Conservation (phyloP, 805 yeast genomes). For the Metschnikowia colocasiae region DNA sequence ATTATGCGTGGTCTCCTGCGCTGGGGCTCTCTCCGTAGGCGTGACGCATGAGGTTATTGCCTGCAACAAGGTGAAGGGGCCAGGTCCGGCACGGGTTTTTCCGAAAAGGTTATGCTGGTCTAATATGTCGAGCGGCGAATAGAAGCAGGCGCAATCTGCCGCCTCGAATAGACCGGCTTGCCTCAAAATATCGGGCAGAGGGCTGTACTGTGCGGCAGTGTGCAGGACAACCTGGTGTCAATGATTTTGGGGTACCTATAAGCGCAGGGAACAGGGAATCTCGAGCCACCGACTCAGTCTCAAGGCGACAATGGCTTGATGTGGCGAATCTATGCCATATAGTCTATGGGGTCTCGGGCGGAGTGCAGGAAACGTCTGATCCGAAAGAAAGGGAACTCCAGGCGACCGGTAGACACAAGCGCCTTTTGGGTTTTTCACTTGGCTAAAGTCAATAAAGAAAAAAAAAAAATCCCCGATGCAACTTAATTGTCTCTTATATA, state of each 20-base stretch:
- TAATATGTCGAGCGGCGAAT: not conserved
- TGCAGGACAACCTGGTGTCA: conserved; percentile 1
- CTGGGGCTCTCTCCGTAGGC: not conserved
- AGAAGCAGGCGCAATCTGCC: not conserved
- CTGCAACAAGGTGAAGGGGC: not conserved
- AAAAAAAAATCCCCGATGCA: conserved; percentile 2
- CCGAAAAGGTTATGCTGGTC: not conserved
- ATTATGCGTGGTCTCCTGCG: conserved; percentile 1
- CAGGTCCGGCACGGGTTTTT: not conserved
- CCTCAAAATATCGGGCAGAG: conserved; percentile 1
- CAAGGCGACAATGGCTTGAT: not conserved
- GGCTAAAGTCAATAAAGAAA: not conserved
- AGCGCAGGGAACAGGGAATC: conserved; percentile 2
- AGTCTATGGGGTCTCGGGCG: not conserved
- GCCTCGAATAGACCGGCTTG: not conserved
- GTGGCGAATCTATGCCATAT: not conserved
- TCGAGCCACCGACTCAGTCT: conserved; percentile 2
- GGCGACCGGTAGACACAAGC: not conserved
- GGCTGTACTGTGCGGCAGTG: not conserved
- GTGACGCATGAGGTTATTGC: not conserved
- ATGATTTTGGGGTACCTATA: conserved; percentile 1
- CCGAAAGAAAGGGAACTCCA: conserved; percentile 1
- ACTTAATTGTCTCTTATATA: conserved; percentile 1
- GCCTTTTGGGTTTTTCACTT: not conserved
- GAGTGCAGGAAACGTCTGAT: not conserved